Conservation (phyloP, 257 asterid species). For the Osmanthus fragrans region DNA sequence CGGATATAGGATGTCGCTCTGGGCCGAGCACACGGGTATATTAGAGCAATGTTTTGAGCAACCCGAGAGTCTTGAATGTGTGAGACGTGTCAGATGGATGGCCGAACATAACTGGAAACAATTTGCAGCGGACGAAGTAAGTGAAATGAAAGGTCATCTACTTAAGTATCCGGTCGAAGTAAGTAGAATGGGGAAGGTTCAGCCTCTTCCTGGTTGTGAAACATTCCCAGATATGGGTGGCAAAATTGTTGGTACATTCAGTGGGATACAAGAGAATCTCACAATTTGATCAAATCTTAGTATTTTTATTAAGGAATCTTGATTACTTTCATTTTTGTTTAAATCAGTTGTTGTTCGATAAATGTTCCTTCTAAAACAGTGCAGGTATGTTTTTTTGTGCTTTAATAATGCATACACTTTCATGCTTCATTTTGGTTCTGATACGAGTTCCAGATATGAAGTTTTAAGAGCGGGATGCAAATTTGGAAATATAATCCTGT, state of each 20-base stretch:
- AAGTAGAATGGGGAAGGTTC: constrained; percentile 68
- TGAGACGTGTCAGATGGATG: constrained; percentile 62
- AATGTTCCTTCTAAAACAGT: neutral
- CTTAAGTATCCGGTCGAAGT: constrained; percentile 88
- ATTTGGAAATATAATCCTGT: too few relatives aligned
- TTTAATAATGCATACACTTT: neutral
- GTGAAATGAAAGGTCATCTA: constrained; percentile 74
- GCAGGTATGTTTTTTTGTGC: neutral
- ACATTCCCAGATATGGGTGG: constrained; percentile 95
- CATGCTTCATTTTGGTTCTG: neutral
- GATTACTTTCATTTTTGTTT: neutral
- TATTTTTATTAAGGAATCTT: neutral
- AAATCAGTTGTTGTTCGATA: neutral
- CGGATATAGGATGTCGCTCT: constrained; percentile 88
- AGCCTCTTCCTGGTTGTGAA: constrained; percentile 70
- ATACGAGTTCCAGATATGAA: neutral
- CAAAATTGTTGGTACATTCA: constrained; percentile 70
- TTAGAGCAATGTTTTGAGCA: constrained; percentile 64
- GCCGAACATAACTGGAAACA: constrained; percentile 77
- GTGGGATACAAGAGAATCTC: constrained; percentile 84
- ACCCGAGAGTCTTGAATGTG: constrained; percentile 73
- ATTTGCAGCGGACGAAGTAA: constrained; percentile 57
- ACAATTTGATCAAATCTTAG: constrained; percentile 54
- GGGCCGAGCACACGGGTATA: constrained; percentile 84
- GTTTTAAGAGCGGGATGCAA: too few relatives aligned